Base-by-base conservation (phyloP, 176 grass and related monocot genomes). In the Raddia guianensis region DNA sequence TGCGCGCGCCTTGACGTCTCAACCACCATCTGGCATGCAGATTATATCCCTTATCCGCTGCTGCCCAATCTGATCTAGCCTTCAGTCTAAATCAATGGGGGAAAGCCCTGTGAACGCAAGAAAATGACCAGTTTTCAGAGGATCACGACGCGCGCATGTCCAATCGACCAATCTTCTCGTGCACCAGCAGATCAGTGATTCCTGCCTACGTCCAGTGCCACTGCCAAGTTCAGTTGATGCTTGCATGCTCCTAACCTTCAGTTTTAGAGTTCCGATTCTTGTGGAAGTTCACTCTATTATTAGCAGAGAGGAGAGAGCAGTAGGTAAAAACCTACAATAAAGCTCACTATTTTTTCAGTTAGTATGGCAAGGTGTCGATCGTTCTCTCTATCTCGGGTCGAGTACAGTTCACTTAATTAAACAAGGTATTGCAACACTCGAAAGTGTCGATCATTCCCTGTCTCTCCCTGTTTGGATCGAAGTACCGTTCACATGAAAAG, bases 1-100 rank as follows among this genome's bases (percentile, higher is more conserved):
- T 46, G 51, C 51, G 27, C 7, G 42, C 51, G 27, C 7, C 20
- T 80, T 47, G 78, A 80, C 65, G 40, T 67, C 51, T 18, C 65
- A 80, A 68, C 78, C 7, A 70, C 65, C 63, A 5, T 51, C 27
- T 27, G 27, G 37, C 37, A 40, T 40, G 64, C 67, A 40, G 37
- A 40, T 40, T 13, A 14, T 12, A 32, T 68, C 45, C 47, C 8
- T 37, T 37, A 37, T 54, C 49, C 70, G 21, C 6, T 37, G 13
- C 32, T 73, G 32, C 5, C 61, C 61, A 40, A 66, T 53, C 61
- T 6, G 16, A 50, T 66, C 58, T 37, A 42, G 66, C 47, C 14
- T 37, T 12, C 14, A 14, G 18, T 64, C 62, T 71, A 46, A 50
- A 71, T 63, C 45, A 0, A 13, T 10, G 15, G 37, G 37, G 21